Conservation (phyloP, 441 rosid genomes). For the Metrosideros polymorpha region DNA sequence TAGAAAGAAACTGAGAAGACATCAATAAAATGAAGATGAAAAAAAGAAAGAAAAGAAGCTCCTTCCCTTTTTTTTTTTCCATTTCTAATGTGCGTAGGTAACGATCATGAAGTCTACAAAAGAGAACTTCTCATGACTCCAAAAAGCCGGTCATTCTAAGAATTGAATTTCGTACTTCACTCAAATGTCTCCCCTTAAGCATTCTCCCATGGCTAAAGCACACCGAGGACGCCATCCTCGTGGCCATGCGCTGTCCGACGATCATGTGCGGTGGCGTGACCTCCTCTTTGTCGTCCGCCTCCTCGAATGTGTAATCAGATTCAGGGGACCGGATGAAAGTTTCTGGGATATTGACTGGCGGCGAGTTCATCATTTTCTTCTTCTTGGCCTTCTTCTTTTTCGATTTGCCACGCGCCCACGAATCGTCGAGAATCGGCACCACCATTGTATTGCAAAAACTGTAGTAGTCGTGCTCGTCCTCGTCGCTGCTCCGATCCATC, state of each 20-base stretch:
- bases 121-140: conserved; percentile 30
- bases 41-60: not conserved
- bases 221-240: conserved; percentile 67
- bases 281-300: conserved; percentile 18
- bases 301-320: not conserved
- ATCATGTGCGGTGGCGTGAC: conserved; percentile 70
- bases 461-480: not conserved
- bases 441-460: not conserved
- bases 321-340: conserved; percentile 9
- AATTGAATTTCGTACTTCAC: conserved; percentile 66
- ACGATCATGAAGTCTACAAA: not conserved
- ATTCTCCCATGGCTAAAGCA: conserved; percentile 77
- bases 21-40: not conserved
- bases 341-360: conserved; percentile 41
- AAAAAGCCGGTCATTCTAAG: conserved; percentile 82
- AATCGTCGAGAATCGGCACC: not conserved
- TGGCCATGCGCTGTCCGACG: conserved; percentile 31
- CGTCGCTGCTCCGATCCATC: not conserved
- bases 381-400: conserved; percentile 6
- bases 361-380: conserved; percentile 7
- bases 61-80: not conserved
- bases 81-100: not conserved
- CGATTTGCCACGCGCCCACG: not conserved
- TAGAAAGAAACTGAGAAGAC: not conserved
- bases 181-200: conserved; percentile 72